Evolutionary conservation across 2,329 filamentous ascomycete species (phyloP), one percentile per base, ranked within the genome.

Genomic region (Ophiocordyceps sinensis): DNA sequence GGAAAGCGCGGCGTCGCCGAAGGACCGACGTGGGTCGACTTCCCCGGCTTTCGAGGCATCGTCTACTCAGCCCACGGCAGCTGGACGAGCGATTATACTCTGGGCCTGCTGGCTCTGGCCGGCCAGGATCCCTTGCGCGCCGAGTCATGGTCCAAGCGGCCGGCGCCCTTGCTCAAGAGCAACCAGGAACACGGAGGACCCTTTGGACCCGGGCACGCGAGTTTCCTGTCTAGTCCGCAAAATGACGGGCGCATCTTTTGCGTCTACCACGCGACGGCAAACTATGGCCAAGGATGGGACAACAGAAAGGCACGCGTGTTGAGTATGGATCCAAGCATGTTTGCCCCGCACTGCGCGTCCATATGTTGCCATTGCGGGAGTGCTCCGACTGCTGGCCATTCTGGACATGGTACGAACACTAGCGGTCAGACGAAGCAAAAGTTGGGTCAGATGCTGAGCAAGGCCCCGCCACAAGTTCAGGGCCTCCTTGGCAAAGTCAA

Each of bases 211-310:
- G 45, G 45, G 11, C 43, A 53, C 35, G 48, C 49, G 31, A 51
- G 49, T 43, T 48, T 53, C 38, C 14, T 53, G 29, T 44, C 44
- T 21, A 53, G 49, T 42, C 49, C 51, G 13, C 43, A 49, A 12
- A 38, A 38, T 11, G 45, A 45, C 37, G 37, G 23, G 19, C 41
- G 41, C 19, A 37, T 45, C 10, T 45, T 42, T 31, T 45, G 45
- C 37, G 17, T 47, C 37, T 47, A 45, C 31, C 45, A 47, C 36
- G 45, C 28, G 4, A 47, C 45, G 17, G 43, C 43, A 17, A 44
- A 47, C 26, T 43, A 42, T 41, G 48, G 48, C 5, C 40, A 51
- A 28, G 49, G 49, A 2, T 51, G 45, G 41, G 42, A 26, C 8
- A 51, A 51, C 37, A 39, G 49, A 15, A 51, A 51, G 15, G 49